phyloP scores from a whole-genome alignment of 1,284 basidiomycete genomes.

The Termitomyces sp. region DNA sequence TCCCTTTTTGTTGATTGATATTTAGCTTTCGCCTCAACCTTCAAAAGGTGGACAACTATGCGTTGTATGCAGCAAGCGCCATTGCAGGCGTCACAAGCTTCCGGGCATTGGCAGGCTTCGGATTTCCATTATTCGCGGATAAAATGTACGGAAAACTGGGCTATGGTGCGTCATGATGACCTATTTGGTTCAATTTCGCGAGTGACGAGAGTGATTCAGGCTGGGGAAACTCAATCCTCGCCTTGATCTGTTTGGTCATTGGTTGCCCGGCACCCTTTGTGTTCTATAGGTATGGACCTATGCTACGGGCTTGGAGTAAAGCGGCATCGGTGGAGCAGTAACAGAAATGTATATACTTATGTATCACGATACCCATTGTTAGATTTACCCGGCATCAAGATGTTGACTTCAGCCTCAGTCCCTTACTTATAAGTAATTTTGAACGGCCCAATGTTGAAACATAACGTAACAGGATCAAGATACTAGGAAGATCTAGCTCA shows the following conservation, averaged over 20 bases:
- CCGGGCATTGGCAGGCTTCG: conserved; percentile 28
- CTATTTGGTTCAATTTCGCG: not conserved
- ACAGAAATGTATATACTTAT: not conserved
- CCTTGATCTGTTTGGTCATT: conserved; percentile 29
- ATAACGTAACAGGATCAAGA: not conserved
- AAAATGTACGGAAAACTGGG: conserved; percentile 25
- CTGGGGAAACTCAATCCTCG: conserved; percentile 29
- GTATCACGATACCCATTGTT: not conserved
- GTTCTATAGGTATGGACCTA: conserved; percentile 31
- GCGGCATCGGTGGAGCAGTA: conserved; percentile 26
- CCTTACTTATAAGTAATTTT: too few species aligned
- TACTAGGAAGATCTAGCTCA: not conserved
- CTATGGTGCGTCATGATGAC: conserved; percentile 19
- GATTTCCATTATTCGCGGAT: conserved; percentile 30
- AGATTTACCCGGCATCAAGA: not conserved
- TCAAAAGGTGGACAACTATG: conserved; percentile 26
- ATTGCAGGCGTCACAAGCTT: conserved; percentile 28
- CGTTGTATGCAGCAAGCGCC: conserved; percentile 26
- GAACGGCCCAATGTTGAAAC: not conserved
- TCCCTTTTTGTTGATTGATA: not conserved
- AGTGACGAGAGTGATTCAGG: conserved; percentile 15
- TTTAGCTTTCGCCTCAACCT: not conserved
- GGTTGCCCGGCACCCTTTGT: conserved; percentile 31
- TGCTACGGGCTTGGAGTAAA: conserved; percentile 28
- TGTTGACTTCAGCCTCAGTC: not conserved